Evolutionary conservation across 2,329 filamentous ascomycete genomes (phyloP).

Genomic region (Aureobasidium zeae): DNA sequence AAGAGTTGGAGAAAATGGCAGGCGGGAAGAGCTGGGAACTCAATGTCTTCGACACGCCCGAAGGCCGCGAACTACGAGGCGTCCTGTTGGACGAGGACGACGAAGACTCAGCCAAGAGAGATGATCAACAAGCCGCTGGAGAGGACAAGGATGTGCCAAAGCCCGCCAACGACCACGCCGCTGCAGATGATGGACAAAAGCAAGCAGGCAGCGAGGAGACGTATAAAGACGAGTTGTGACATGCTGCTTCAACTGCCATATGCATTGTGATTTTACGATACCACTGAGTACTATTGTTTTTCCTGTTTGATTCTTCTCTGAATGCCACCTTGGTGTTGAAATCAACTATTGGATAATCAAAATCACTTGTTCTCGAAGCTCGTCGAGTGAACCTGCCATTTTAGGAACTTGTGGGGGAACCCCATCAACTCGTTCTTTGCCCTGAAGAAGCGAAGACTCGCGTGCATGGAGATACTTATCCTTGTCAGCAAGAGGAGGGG

Average conservation of each 20-base stretch:
- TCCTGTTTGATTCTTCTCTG: neutral
- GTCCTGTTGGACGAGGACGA: slow-evolving; percentile 54
- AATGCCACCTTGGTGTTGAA: neutral
- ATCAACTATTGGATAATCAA: no score
- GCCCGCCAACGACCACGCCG: neutral
- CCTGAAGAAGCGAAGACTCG: slow-evolving; percentile 9
- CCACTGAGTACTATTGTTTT: slow-evolving; percentile 2
- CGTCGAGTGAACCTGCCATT: slow-evolving; percentile 7
- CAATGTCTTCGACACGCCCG: slow-evolving; percentile 63
- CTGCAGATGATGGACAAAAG: slow-evolving; percentile 1
- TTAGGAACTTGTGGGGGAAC: slow-evolving; percentile 1
- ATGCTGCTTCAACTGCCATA: neutral
- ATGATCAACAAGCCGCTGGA: slow-evolving; percentile 9
- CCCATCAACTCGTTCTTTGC: slow-evolving; percentile 4
- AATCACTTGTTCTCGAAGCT: no score
- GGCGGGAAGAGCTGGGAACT: slow-evolving; percentile 68
- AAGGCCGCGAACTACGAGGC: slow-evolving; percentile 58
- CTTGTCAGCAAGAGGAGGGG: neutral
- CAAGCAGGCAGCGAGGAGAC: slow-evolving; percentile 14
- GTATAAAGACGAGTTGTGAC: slow-evolving; percentile 15
- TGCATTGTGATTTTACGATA: slow-evolving; percentile 5
- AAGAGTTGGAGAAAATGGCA: slow-evolving; percentile 59
- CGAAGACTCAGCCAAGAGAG: slow-evolving; percentile 31
- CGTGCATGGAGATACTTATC: neutral
- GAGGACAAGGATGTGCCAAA: slow-evolving; percentile 28